These are phyloP conservation scores for Hericium rajendrae DNA, from an alignment of 768 basidiomycete genomes.

Conservation along the genomic window DNA sequence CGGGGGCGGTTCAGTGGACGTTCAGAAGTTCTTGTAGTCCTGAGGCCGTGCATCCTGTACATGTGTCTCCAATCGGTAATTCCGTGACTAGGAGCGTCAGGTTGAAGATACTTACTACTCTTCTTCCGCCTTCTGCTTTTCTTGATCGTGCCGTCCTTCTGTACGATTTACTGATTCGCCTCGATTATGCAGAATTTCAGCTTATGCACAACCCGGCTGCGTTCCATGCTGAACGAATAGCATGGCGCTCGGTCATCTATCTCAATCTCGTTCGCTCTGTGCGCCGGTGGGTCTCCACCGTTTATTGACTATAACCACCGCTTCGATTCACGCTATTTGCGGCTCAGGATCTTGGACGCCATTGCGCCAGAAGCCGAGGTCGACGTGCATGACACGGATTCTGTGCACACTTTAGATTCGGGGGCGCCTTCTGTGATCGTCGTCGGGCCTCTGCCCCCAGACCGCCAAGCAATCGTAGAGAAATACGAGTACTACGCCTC, in stretches of 20 bases:
- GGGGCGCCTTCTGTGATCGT: conserved; percentile 47
- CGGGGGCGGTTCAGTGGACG: neutral
- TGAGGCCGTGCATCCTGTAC: too few species aligned
- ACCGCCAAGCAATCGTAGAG: conserved; percentile 24
- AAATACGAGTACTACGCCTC: conserved; percentile 50
- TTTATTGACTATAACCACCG: conserved; percentile 1
- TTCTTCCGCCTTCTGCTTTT: neutral
- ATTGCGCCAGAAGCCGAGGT: conserved; percentile 56
- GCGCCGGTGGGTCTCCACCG: conserved; percentile 40
- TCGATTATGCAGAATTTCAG: conserved; percentile 57
- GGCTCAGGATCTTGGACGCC: conserved; percentile 59
- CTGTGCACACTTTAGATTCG: conserved; percentile 1
- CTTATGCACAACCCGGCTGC: conserved; percentile 67
- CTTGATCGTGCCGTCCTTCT: neutral
- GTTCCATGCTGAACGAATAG: conserved; percentile 71
- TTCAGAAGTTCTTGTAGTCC: too few species aligned
- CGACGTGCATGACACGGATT: conserved; percentile 35
- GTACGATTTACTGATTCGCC: neutral
- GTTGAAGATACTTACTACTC: neutral
- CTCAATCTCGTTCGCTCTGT: conserved; percentile 80
- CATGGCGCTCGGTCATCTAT: conserved; percentile 85
- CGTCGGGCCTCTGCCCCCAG: conserved; percentile 31
- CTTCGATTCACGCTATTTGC: neutral
- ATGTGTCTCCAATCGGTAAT: too few species aligned
- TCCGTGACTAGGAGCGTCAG: too few species aligned